Evolutionary conservation across 768 basidiomycete species (phyloP).

Genomic region (Pleurotus giganteus): DNA sequence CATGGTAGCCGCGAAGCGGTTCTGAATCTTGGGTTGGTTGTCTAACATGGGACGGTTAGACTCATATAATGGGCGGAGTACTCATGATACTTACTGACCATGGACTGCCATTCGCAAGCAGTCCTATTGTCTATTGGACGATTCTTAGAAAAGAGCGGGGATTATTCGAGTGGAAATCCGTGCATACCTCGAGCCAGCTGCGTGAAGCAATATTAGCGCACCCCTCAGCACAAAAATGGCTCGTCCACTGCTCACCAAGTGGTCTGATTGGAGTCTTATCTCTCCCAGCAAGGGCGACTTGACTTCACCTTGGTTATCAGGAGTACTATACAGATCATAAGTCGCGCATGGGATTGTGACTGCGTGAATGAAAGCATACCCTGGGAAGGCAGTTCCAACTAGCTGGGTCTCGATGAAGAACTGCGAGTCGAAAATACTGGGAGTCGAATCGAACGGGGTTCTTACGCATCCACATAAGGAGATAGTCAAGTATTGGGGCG

Average conservation of each 20-base stretch:
- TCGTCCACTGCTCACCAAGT: slow-evolving; percentile 18
- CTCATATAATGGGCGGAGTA: background rate
- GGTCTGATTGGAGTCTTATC: slow-evolving; percentile 45
- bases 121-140: slow-evolving; percentile 36
- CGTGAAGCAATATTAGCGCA: background rate
- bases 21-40: slow-evolving; percentile 31
- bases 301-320: slow-evolving; percentile 36
- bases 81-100: slow-evolving; percentile 27
- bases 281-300: slow-evolving; percentile 37
- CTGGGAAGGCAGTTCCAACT: slow-evolving; percentile 40
- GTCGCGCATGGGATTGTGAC: background rate
- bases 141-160: background rate
- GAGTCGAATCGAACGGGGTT: slow-evolving; percentile 47
- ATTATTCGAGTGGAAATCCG: background rate
- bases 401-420: slow-evolving; percentile 45
- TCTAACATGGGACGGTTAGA: slow-evolving; percentile 12
- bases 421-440: slow-evolving; percentile 40
- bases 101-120: slow-evolving; percentile 46
- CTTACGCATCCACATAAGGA: slow-evolving; percentile 11
- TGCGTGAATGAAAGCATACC: slow-evolving; percentile 21
- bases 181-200: slow-evolving; percentile 26
- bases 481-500: too few species aligned
- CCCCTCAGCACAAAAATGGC: background rate
- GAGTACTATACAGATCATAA: slow-evolving; percentile 23
- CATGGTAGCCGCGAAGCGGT: slow-evolving; percentile 40